Conservation (phyloP, 1,284 basidiomycete species). For the Moniliella sp. region DNA sequence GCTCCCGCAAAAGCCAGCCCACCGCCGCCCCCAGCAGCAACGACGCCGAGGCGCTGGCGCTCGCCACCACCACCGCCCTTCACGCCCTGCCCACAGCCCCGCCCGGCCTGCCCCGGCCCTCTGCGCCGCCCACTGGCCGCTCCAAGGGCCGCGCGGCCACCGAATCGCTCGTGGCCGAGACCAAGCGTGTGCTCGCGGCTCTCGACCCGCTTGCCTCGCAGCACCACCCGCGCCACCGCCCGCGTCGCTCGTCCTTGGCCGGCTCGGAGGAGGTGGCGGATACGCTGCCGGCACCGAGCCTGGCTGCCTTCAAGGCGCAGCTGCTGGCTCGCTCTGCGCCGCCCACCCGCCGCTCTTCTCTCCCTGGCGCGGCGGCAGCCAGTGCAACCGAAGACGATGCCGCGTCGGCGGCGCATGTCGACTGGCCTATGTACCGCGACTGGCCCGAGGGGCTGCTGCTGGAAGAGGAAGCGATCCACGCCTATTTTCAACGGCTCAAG, state of each 20-base stretch:
- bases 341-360: too few species aligned
- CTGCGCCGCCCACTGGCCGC: too few species aligned
- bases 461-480: background rate
- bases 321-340: slow-evolving; percentile 4
- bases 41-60: too few species aligned
- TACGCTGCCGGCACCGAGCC: slow-evolving; percentile 1
- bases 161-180: background rate
- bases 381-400: too few species aligned
- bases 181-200: background rate
- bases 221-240: background rate
- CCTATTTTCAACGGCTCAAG: background rate
- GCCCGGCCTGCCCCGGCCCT: too few species aligned
- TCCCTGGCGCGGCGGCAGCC: too few species aligned
- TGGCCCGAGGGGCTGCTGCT: background rate
- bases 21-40: too few species aligned
- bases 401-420: background rate
- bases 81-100: too few species aligned
- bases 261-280: background rate
- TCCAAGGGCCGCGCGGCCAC: too few species aligned
- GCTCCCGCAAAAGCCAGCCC: too few species aligned
- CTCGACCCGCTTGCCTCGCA: background rate
- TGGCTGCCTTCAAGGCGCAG: slow-evolving; percentile 1
- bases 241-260: background rate
- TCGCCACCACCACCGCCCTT: too few species aligned
- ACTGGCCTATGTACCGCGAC: background rate